Conservation (phyloP, 768 basidiomycete genomes). For the Gloeopeniophorella convolvens region DNA sequence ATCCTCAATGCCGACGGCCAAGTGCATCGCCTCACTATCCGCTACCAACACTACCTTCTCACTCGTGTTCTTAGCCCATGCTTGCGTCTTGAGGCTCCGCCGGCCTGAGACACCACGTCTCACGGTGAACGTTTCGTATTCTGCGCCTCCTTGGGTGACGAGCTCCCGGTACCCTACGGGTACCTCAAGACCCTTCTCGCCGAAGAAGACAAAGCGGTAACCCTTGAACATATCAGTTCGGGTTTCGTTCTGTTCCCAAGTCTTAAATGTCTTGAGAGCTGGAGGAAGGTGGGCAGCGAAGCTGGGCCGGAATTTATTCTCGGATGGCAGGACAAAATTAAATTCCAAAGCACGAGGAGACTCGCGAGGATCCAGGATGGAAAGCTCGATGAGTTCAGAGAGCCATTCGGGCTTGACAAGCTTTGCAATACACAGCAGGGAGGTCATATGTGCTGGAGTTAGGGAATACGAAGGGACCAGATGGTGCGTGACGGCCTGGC, state of each 20-base stretch:
- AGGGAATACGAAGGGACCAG: conserved; percentile 45
- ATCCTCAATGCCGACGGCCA: conserved; percentile 44
- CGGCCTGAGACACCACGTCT: conserved; percentile 43
- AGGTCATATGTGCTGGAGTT: conserved; percentile 45
- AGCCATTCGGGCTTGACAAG: conserved; percentile 70
- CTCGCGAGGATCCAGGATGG: conserved; percentile 32
- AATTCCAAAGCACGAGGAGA: conserved; percentile 40
- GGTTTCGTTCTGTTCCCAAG: conserved; percentile 66
- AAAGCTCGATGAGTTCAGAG: conserved; percentile 48
- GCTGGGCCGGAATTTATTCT: conserved; percentile 50
- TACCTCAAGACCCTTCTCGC: conserved; percentile 46
- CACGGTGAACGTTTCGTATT: conserved; percentile 57
- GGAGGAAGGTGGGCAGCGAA: conserved; percentile 47
- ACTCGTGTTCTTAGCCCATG: conserved; percentile 31
- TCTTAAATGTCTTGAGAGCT: conserved; percentile 42
- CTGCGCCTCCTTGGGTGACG: conserved; percentile 49
- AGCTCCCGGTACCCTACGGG: conserved; percentile 47
- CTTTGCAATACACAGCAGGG: conserved; percentile 50
- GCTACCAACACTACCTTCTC: conserved; percentile 42
- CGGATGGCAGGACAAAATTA: conserved; percentile 42
- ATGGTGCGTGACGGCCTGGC: conserved; percentile 55
- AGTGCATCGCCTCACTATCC: conserved; percentile 39
- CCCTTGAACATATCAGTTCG: conserved; percentile 47
- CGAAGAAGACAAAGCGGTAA: conserved; percentile 54
- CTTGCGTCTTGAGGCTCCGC: conserved; percentile 43